phyloP scores from a whole-genome alignment of 352 stramenopile species.

The Phytopythium aichiense region DNA sequence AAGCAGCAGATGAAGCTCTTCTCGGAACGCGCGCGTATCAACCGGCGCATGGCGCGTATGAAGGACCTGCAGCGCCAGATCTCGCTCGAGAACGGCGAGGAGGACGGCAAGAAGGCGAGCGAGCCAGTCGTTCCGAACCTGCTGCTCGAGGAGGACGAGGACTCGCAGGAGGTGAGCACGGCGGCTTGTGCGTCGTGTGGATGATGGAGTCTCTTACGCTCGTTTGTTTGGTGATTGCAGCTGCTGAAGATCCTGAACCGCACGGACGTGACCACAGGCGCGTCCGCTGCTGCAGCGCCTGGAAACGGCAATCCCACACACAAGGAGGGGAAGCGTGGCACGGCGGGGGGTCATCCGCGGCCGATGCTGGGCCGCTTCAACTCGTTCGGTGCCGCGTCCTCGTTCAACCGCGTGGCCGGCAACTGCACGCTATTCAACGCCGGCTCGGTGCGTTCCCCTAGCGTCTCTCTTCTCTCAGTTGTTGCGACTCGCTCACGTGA shows the following conservation, averaged over 20 bases:
- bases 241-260: conserved; percentile 59
- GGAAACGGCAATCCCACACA: neutral
- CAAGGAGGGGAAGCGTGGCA: neutral
- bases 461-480: neutral
- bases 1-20: conserved; percentile 85
- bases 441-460: conserved; percentile 42
- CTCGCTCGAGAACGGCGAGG: conserved; percentile 34
- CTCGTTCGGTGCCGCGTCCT: conserved; percentile 53
- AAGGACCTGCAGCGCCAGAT: conserved; percentile 71
- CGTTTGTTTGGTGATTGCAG: conserved; percentile 12
- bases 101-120: conserved; percentile 16
- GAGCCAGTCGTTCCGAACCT: conserved; percentile 38
- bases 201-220: conserved; percentile 3
- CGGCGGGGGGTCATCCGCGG: conserved; percentile 10
- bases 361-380: conserved; percentile 50
- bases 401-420: conserved; percentile 60
- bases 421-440: conserved; percentile 72
- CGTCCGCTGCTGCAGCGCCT: neutral
- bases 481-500: neutral
- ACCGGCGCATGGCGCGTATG: conserved; percentile 84
- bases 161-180: conserved; percentile 60
- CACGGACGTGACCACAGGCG: conserved; percentile 30
- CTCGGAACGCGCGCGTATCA: conserved; percentile 74
- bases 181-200: neutral
- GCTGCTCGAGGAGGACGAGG: conserved; percentile 73